Conservation (phyloP, 176 grass and related monocot species). For the Avena sativa region DNA sequence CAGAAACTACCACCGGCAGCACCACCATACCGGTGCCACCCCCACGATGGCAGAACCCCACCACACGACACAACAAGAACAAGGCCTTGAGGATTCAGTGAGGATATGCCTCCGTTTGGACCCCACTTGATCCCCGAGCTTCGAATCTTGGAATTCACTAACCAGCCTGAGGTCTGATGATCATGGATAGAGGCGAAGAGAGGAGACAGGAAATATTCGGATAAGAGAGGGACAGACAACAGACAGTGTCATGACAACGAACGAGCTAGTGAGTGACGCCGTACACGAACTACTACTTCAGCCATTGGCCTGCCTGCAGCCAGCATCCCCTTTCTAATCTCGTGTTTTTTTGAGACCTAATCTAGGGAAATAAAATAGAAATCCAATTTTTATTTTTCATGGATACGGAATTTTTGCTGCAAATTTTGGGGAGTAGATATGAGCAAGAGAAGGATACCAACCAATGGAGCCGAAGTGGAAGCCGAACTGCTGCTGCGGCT, state of each 20-base stretch:
- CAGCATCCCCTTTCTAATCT: constrained; percentile 10
- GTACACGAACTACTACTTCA: constrained; percentile 19
- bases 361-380: not conserved
- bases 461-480: constrained; percentile 56
- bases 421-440: not conserved
- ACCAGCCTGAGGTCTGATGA: constrained; percentile 48
- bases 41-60: constrained; percentile 47
- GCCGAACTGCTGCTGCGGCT: constrained; percentile 49
- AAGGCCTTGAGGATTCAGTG: constrained; percentile 30
- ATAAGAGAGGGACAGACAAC: constrained; percentile 59
- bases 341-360: constrained; percentile 35
- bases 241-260: constrained; percentile 62
- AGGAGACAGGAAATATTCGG: constrained; percentile 57
- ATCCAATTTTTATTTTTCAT: not conserved
- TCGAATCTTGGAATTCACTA: constrained; percentile 61
- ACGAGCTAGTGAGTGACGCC: constrained; percentile 39
- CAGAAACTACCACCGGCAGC: constrained; percentile 26
- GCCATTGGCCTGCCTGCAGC: constrained; percentile 34
- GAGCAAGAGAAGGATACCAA: constrained; percentile 48
- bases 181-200: constrained; percentile 39
- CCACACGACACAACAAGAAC: constrained; percentile 40
- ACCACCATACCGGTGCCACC: constrained; percentile 34
- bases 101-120: constrained; percentile 58
- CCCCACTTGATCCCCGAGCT: constrained; percentile 48
- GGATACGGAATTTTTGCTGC: not conserved